A percentile compares a stretch with the other conserved stretches of the same genome.
Evolutionary conservation across 148 eudicot species (phyloP).

Genomic region (Polygonum aviculare): DNA sequence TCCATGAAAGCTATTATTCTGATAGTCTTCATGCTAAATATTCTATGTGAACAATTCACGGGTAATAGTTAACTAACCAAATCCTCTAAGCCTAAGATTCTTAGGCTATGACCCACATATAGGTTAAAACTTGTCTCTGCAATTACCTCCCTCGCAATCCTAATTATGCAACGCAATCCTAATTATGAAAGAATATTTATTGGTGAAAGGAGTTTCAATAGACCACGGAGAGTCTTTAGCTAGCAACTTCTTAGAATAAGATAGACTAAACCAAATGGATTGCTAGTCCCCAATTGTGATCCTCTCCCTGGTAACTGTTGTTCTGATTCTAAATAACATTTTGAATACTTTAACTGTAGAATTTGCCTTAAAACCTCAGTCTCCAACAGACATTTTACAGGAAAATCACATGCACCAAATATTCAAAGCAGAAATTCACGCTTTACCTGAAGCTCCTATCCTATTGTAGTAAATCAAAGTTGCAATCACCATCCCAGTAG

Average conservation of each 20-base stretch:
- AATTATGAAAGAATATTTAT: background rate
- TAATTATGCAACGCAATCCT: background rate
- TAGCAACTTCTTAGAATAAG: background rate
- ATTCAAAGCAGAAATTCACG: slow-evolving; percentile 1
- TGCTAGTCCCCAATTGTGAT: background rate
- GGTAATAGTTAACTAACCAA: background rate
- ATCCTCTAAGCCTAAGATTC: background rate
- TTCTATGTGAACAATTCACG: background rate
- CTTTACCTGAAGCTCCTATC: slow-evolving; percentile 84
- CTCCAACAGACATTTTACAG: background rate
- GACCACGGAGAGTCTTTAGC: background rate
- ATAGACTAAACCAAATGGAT: background rate
- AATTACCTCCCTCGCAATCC: background rate
- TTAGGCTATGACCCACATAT: background rate
- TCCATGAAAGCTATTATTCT: background rate
- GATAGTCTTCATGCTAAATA: background rate
- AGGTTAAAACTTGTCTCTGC: background rate
- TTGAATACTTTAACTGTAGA: background rate
- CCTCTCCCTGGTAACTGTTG: background rate
- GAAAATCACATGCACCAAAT: background rate
- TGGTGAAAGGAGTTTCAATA: background rate
- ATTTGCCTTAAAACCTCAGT: background rate
- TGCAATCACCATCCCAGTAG: slow-evolving; percentile 99
- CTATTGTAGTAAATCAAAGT: slow-evolving; percentile 75
- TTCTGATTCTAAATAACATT: background rate